Evolutionary conservation across 306 rosid genomes (phyloP), one percentile per base, ranked within the genome.

Genomic region (Abrus pulchellus): DNA sequence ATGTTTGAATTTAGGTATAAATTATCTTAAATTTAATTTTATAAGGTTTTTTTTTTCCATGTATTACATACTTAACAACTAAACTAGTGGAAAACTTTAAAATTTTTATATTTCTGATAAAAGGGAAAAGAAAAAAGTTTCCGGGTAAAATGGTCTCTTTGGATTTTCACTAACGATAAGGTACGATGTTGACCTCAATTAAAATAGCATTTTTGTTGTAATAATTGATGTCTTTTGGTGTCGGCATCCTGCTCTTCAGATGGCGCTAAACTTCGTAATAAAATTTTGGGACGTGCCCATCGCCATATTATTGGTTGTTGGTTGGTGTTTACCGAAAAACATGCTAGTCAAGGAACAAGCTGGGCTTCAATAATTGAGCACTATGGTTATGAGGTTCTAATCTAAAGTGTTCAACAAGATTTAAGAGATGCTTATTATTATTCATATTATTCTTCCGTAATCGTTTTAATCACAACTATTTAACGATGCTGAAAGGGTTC

Each of bases 301-400:
- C 6, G 40, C 53, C 55, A 63, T 6, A 63, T 32, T 41, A 2
- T 61, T 82, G 50, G 59, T 78, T 59, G 70, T 56, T 57, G 72
- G 73, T 72, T 57, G 72, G 47, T 72, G 29, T 10, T n/a, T 65
- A 11, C 20, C 1, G n/a, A 32, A 82, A 69, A 56, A 44, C 32
- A 32, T 72, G 78, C 77, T 8, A 29, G 57, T 61, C 72, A 72
- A 72, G 56, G 66, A 50, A 80, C 29, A 10, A 9, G 30, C 45
- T 38, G 55, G 4, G 52, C 79, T 72, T 72, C 76, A 72, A 83
- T 83, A 45, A 77, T 72, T 72, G 80, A 64, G 53, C 47, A 36
- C 34, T 52, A 32, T 53, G 30, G 9, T 63, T 54, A 27, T 49
- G 40, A 11, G 57, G 48, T 38, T 50, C 50, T 54, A 20, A 20